These are phyloP conservation scores for Dunaliella sp. DNA, from an alignment of 139 green algal genomes.

Conservation along the genomic window DNA sequence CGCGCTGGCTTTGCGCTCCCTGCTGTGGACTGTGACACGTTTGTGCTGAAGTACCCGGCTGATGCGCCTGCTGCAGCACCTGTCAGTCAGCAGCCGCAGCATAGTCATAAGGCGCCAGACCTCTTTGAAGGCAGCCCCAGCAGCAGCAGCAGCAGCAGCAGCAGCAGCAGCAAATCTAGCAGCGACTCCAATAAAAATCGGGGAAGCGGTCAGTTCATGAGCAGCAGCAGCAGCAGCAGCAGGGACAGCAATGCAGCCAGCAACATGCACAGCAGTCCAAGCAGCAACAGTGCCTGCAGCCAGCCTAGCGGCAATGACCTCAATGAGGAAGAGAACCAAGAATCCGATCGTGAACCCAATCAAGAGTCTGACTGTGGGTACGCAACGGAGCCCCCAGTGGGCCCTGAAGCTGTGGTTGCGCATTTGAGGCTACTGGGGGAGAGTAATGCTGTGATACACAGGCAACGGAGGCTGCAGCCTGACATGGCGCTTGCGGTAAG, in stretches of 20 bases:
- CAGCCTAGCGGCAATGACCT: too few relatives aligned
- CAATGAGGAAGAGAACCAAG: too few relatives aligned
- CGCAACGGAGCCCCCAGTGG: neutral
- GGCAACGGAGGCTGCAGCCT: conserved; percentile 41
- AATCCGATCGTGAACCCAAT: too few relatives aligned
- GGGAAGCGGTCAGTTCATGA: too few relatives aligned
- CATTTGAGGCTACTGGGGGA: conserved; percentile 63
- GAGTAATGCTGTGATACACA: conserved; percentile 55
- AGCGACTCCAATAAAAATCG: too few relatives aligned
- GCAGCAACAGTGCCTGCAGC: neutral
- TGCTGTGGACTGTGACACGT: conserved; percentile 68
- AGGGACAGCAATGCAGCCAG: neutral
- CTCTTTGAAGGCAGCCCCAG: too few relatives aligned
- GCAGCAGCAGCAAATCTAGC: too few relatives aligned
- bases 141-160: too few relatives aligned
- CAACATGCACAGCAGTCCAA: neutral
- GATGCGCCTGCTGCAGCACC: neutral
- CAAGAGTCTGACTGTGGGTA: too few relatives aligned
- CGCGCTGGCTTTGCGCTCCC: conserved; percentile 63
- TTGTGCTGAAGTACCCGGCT: conserved; percentile 9
- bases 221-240: neutral
- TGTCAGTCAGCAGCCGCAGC: too few relatives aligned
- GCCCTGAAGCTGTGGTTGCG: neutral
- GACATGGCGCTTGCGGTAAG: conserved; percentile 56
- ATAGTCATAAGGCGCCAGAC: too few relatives aligned